Percentiles rank a stretch among this genome's conserved stretches.
Conservation (phyloP, 495 filamentous ascomycete genomes). For the Hypoxylon rickii region DNA sequence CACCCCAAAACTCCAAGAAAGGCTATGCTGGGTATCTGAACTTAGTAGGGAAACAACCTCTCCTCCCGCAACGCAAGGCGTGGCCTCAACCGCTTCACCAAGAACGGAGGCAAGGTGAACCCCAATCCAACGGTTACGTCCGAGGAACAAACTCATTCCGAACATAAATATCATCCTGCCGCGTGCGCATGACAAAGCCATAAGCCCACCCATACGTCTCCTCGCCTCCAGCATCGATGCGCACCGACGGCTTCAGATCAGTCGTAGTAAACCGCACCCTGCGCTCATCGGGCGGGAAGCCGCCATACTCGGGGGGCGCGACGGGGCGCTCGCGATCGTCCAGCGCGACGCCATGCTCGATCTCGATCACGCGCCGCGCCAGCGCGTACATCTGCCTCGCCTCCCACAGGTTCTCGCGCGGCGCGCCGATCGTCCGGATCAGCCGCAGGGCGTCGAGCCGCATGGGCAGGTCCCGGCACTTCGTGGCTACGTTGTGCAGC, state of each 20-base stretch:
- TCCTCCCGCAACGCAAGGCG: not conserved
- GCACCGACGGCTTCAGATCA: slow-evolving; percentile 7
- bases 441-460: slow-evolving; percentile 43
- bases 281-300: slow-evolving; percentile 21
- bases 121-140: not conserved
- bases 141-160: slow-evolving; percentile 10
- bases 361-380: slow-evolving; percentile 37
- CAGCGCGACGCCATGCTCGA: slow-evolving; percentile 38
- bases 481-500: slow-evolving; percentile 51
- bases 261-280: slow-evolving; percentile 16
- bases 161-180: not conserved
- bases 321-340: slow-evolving; percentile 7
- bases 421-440: slow-evolving; percentile 22
- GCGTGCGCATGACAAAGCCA: slow-evolving; percentile 18
- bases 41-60: not conserved
- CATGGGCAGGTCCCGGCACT: slow-evolving; percentile 46
- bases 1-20: not conserved
- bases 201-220: slow-evolving; percentile 14
- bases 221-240: slow-evolving; percentile 6
- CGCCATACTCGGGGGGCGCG: not conserved
- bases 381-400: slow-evolving; percentile 30
- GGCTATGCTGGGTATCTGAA: slow-evolving; percentile 5
- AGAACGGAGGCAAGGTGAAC: not conserved
- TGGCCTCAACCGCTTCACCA: too few relatives aligned
- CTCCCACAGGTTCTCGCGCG: slow-evolving; percentile 42